Base-by-base conservation (phyloP, 2,329 filamentous ascomycete species). In the Hirsutella rhossiliensis region DNA sequence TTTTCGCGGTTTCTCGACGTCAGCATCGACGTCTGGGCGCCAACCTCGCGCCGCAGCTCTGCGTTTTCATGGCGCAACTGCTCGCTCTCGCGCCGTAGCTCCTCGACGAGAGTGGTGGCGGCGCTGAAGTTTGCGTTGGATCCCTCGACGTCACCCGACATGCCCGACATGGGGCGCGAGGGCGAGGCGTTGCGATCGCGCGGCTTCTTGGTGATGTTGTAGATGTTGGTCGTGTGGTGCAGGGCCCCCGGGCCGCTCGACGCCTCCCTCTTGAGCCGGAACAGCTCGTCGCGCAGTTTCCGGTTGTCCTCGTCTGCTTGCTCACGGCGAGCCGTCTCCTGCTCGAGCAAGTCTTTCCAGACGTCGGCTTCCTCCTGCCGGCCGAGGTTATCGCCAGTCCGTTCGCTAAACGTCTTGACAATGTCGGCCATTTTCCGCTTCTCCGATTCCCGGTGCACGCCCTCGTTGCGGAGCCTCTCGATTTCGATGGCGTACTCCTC, bases 11-110 rank as follows among this genome's bases (percentile, higher is more conserved):
- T 96, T 20, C 92, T 78, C 31, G 92, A 97, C 1, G 90, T 96
- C 30, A 98, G 75, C 87, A 98, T 97, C 0, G 89, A 96, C 1
- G 89, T 94, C 61, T 98, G 92, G 3, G 92, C 92, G 48, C 89
- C 87, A 28, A 97, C 85, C 62, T 97, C 89, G 43, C 89, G 84
- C 43, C 90, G 80, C 29, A 98, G 65, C 60, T 96, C 90, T 3
- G 87, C 87, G 55, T 96, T 97, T 57, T 97, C 90, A 57, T 90
- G 87, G 42, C 86, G 82, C 27, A 97, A 68, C 52, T 94, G 83
- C 49, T 87, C 83, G 45, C 74, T 75, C 54, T 82, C 78, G 5
- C 72, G 69, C 11, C 76, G 73, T 8, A 87, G 66, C 48, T 95
- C 87, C n/a, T 92, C 84, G 11, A 87, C 75, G 2, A 88, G 75